Evolutionary conservation across 345 rosid species (phyloP).

Genomic region (Populus ilicifolia): DNA sequence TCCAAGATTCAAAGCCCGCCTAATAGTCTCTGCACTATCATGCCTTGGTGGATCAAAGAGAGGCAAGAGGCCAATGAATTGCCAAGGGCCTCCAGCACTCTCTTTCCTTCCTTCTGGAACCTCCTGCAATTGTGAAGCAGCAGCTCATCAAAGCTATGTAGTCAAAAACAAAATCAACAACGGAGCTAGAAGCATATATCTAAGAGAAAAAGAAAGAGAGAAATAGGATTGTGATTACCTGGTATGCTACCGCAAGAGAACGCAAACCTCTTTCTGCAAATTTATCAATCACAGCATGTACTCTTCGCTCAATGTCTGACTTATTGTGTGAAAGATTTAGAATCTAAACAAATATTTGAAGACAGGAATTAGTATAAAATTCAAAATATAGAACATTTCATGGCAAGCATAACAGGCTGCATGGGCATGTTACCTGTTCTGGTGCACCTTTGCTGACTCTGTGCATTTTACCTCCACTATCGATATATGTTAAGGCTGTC

Average conservation of each 20-base stretch:
- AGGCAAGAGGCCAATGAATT: slow-evolving; percentile 93
- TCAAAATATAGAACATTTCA: background rate
- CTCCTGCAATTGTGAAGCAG: slow-evolving; percentile 47
- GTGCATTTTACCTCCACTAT: slow-evolving; percentile 76
- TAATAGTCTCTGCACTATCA: slow-evolving; percentile 95
- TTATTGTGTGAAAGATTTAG: slow-evolving; percentile 82
- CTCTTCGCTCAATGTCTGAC: slow-evolving; percentile 83
- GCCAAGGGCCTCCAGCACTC: slow-evolving; percentile 96
- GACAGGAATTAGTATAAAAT: slow-evolving; percentile 11
- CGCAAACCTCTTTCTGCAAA: slow-evolving; percentile 94
- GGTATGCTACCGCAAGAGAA: slow-evolving; percentile 96
- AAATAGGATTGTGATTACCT: slow-evolving; percentile 40
- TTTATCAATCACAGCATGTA: slow-evolving; percentile 89
- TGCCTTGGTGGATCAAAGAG: slow-evolving; percentile 99
- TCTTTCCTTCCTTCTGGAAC: slow-evolving; percentile 89
- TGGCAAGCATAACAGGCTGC: background rate
- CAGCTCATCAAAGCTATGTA: background rate
- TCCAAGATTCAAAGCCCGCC: slow-evolving; percentile 91
- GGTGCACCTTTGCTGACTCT: slow-evolving; percentile 99
- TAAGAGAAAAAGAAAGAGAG: background rate
- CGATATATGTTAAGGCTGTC: slow-evolving; percentile 85
- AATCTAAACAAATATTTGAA: slow-evolving; percentile 48
- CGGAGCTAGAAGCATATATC: background rate
- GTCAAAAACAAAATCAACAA: background rate
- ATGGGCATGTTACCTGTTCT: slow-evolving; percentile 63